Conservation (phyloP, 305 asterid genomes). For the Petunia hybrid region DNA sequence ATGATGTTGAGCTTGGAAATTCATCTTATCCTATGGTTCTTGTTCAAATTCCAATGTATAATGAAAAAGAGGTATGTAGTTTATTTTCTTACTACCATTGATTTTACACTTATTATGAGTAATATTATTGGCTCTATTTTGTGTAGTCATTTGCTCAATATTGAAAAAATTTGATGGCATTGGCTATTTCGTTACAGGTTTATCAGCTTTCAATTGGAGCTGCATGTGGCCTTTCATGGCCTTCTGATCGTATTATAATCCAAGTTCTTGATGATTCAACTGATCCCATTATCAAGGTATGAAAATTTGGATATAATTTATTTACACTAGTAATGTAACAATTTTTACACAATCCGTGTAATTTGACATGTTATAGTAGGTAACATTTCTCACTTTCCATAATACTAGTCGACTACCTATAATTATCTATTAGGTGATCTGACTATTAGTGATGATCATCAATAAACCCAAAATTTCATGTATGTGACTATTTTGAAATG, state of each 20-base stretch:
- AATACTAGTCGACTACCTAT: too few relatives aligned
- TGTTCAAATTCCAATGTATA: conserved; percentile 60
- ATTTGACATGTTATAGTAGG: too few relatives aligned
- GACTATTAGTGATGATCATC: too few relatives aligned
- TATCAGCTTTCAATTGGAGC: conserved; percentile 54
- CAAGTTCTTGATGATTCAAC: conserved; percentile 57
- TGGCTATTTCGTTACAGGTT: conserved; percentile 33
- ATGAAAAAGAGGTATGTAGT: conserved; percentile 52
- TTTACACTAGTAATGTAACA: rapidly evolving
- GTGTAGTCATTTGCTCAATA: not conserved
- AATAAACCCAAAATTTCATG: too few relatives aligned
- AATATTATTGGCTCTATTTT: not conserved
- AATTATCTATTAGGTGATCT: too few relatives aligned
- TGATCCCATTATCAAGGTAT: conserved; percentile 46
- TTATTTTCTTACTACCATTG: not conserved
- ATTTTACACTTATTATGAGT: not conserved
- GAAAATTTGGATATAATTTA: not conserved
- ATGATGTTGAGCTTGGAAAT: conserved; percentile 52
- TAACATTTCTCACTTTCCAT: too few relatives aligned
- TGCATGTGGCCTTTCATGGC: conserved; percentile 54
- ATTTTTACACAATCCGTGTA: not conserved
- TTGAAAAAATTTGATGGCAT: not conserved
- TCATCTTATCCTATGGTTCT: conserved; percentile 51
- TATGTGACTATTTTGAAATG: too few relatives aligned
- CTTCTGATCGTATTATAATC: conserved; percentile 44